Evolutionary conservation across 352 stramenopile species (phyloP).

Genomic region (Phytophthora syringae): DNA sequence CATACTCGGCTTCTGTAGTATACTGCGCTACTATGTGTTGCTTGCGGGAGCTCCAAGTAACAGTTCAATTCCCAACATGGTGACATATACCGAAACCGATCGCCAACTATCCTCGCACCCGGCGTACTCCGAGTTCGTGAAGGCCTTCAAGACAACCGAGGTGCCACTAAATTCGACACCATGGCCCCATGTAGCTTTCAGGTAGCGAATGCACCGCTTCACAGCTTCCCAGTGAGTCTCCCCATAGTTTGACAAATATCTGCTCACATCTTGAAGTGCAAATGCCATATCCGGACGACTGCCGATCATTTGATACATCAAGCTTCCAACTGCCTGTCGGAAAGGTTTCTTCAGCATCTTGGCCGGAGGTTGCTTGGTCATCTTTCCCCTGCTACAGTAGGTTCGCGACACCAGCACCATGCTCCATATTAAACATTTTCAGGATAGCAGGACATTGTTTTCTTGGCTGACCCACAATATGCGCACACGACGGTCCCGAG

Average conservation of each 20-base stretch:
- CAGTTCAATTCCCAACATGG: conserved; percentile 23
- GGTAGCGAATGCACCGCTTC: conserved; percentile 12
- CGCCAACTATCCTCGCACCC: neutral
- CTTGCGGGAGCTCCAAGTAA: conserved; percentile 20
- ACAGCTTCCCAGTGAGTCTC: conserved; percentile 15
- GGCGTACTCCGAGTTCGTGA: conserved; percentile 14
- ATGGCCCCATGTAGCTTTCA: conserved; percentile 5
- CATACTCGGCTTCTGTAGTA: conserved; percentile 23
- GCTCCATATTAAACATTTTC: conserved; percentile 23
- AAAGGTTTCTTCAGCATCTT: conserved; percentile 20
- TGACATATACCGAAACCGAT: conserved; percentile 16
- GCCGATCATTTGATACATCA: conserved; percentile 32
- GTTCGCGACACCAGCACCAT: neutral
- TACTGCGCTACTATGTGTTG: conserved; percentile 18
- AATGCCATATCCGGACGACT: no score
- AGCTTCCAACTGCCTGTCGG: conserved; percentile 17
- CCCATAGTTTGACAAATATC: no score
- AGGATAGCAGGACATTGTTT: neutral
- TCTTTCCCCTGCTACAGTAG: neutral
- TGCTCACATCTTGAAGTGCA: no score
- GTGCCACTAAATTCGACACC: conserved; percentile 10
- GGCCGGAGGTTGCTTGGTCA: neutral
- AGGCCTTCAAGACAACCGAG: neutral
- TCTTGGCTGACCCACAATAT: conserved; percentile 24
- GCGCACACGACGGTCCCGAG: neutral